Conservation (phyloP, 306 rosid species). For the Aeschynomene evenia region DNA sequence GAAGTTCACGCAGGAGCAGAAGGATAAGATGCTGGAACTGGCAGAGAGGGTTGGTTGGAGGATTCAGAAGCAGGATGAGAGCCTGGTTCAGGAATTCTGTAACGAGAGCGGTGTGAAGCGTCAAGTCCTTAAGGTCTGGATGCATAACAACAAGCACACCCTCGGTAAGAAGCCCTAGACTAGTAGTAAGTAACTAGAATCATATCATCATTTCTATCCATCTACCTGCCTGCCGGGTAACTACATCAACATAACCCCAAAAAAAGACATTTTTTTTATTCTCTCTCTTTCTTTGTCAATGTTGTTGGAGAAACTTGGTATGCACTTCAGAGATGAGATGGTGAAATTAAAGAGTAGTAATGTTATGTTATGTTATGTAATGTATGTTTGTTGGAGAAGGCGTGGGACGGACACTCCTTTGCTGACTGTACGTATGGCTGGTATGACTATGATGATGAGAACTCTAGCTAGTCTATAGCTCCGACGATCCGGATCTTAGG, state of each 20-base stretch:
- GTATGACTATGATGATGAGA: too few species aligned
- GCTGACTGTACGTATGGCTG: constrained; percentile 29
- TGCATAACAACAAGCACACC: constrained; percentile 99
- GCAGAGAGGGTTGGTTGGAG: constrained; percentile 91
- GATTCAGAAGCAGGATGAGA: constrained; percentile 91
- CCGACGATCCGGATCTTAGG: constrained; percentile 58
- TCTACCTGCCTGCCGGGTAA: too few species aligned
- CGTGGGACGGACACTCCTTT: constrained; percentile 28
- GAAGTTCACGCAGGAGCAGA: constrained; percentile 81
- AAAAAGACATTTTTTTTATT: too few species aligned
- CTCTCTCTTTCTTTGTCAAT: too few species aligned
- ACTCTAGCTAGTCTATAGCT: constrained; percentile 29
- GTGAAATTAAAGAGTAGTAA: constrained; percentile 22
- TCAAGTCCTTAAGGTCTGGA: constrained; percentile 97
- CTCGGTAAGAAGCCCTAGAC: constrained; percentile 96
- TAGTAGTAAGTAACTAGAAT: not conserved
- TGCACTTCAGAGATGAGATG: too few species aligned
- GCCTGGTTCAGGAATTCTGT: constrained; percentile 71
- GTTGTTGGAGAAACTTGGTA: too few species aligned
- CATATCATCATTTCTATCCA: too few species aligned
- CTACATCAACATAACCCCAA: too few species aligned
- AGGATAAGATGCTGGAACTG: constrained; percentile 74
- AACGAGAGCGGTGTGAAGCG: constrained; percentile 81
- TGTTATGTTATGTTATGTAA: not conserved
- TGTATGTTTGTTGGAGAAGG: not conserved